phyloP scores from a whole-genome alignment of 2,329 filamentous ascomycete genomes.

The Claviceps maximensis region DNA sequence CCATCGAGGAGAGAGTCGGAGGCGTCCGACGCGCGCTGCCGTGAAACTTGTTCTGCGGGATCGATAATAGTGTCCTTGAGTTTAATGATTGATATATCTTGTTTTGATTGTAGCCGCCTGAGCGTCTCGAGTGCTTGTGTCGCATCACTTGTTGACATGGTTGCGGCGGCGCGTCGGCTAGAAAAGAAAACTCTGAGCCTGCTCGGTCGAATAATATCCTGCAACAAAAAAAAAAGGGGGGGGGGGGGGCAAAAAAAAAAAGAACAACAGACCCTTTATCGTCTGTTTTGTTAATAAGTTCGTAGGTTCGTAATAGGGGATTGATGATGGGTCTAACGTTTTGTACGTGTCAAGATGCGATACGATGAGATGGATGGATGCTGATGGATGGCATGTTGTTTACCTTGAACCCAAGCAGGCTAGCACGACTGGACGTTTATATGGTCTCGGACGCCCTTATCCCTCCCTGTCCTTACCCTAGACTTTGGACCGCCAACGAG shows the following conservation, averaged over 20 bases:
- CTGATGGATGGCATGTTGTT: conserved; percentile 4
- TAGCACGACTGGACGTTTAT: conserved; percentile 4
- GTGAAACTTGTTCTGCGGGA: conserved; percentile 24
- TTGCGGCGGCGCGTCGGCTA: background rate
- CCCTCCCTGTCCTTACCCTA: background rate
- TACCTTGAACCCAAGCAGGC: conserved; percentile 7
- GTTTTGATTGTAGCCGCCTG: conserved; percentile 38
- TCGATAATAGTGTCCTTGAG: conserved; percentile 62
- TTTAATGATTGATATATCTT: conserved; percentile 60
- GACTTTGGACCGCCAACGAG: too few relatives aligned
- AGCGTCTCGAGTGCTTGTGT: conserved; percentile 34
- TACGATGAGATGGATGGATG: background rate
- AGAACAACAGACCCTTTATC: background rate
- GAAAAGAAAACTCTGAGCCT: background rate
- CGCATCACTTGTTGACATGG: conserved; percentile 21
- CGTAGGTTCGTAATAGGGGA: background rate
- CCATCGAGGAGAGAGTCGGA: conserved; percentile 52
- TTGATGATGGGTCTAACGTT: background rate
- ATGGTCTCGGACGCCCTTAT: background rate
- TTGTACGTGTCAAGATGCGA: background rate
- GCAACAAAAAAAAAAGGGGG: background rate
- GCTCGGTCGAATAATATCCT: background rate
- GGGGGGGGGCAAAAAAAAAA: background rate
- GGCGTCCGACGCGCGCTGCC: conserved; percentile 56
- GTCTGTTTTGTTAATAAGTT: background rate